A percentile compares a stretch with the other conserved stretches of the same genome.
Conservation (phyloP, 2,329 filamentous ascomycete species). For the Aspergillus fructus region DNA sequence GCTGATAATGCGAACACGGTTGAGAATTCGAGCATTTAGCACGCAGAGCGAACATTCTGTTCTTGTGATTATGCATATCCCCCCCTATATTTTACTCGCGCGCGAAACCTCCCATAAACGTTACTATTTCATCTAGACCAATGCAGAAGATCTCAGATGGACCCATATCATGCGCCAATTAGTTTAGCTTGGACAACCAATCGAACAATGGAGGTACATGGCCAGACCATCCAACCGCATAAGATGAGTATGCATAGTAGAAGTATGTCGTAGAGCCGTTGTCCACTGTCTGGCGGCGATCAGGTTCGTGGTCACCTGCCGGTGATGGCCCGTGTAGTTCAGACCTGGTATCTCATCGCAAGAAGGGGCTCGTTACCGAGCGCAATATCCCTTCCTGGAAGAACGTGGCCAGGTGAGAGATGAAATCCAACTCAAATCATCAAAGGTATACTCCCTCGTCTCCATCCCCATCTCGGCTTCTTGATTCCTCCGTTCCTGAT, state of each 20-base stretch:
- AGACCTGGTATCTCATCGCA: not conserved
- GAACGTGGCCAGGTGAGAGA: not conserved
- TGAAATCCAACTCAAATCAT: not conserved
- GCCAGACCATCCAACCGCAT: not conserved
- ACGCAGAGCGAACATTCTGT: conserved; percentile 33
- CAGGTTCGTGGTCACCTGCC: not conserved
- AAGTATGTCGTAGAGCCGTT: not conserved
- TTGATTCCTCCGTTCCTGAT: not conserved
- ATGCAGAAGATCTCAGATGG: conserved; percentile 14
- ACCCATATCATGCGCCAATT: conserved; percentile 5
- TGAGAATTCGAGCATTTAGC: conserved; percentile 35
- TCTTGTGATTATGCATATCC: conserved; percentile 20
- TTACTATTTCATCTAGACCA: conserved; percentile 14
- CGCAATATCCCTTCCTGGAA: not conserved
- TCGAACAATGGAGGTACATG: not conserved
- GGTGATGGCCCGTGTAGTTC: not conserved
- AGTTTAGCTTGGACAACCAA: not conserved
- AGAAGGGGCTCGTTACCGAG: not conserved
- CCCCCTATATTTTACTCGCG: not conserved
- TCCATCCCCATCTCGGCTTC: conserved; percentile 1
- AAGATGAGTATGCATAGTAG: not conserved
- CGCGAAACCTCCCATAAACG: not conserved
- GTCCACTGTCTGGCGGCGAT: too few relatives aligned
- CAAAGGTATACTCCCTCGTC: conserved; percentile 33
- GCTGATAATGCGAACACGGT: conserved; percentile 25